Evolutionary conservation across 371 early-diverging fungal genomes (phyloP).

Genomic region (Ordospora pajunii): DNA sequence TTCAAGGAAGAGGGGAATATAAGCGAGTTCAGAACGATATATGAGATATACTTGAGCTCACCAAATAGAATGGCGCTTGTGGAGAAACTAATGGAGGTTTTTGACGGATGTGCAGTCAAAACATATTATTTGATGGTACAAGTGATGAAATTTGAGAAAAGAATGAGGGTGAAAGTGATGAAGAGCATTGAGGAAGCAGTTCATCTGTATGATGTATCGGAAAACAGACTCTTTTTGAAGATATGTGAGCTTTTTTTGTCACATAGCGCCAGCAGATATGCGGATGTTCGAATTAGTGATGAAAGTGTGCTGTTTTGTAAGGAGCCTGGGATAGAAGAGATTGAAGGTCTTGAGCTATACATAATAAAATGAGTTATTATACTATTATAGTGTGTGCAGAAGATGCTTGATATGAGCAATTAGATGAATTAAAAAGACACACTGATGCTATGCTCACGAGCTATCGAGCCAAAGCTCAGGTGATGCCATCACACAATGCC

Average conservation of each 20-base stretch:
- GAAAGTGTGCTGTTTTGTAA: neutral
- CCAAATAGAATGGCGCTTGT: neutral
- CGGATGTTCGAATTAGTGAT: neutral
- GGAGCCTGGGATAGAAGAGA: neutral
- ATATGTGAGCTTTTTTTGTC: neutral
- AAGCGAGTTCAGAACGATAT: neutral
- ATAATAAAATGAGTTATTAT: neutral
- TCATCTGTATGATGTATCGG: neutral
- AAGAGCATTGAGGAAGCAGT: neutral
- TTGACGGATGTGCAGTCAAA: neutral
- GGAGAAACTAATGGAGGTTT: neutral
- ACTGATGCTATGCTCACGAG: neutral
- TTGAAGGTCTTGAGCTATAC: neutral
- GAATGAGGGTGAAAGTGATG: neutral
- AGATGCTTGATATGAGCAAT: too few relatives aligned
- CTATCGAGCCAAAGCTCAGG: too few relatives aligned
- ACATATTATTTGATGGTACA: slow-evolving; percentile 1
- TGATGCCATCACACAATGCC: too few relatives aligned
- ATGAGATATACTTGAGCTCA: neutral
- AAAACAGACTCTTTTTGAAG: neutral
- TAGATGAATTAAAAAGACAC: too few relatives aligned
- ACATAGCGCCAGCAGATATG: neutral
- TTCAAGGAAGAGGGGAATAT: neutral
- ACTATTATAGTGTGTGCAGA: too few relatives aligned
- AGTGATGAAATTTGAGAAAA: neutral